A percentile compares a stretch with the other conserved stretches of the same genome.
phyloP scores from a whole-genome alignment of 179 eudicot species.

The Camellia oleifera region DNA sequence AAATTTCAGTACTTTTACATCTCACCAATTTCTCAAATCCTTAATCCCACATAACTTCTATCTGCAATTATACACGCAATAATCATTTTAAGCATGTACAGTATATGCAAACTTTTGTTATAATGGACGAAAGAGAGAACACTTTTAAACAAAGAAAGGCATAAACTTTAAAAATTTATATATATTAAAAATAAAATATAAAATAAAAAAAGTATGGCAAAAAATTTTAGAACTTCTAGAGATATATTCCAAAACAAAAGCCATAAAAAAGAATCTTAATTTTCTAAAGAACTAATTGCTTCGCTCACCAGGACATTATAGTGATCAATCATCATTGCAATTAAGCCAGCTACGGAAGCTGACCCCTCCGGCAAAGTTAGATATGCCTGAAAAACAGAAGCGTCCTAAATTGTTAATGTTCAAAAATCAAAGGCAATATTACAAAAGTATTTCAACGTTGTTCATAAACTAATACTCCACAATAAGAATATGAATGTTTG shows the following conservation, averaged over 20 bases:
- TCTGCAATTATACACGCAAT: too few relatives aligned
- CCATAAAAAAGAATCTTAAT: background rate
- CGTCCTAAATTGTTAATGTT: background rate
- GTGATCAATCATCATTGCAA: conserved; percentile 99
- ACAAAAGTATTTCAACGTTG: background rate
- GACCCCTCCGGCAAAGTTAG: conserved; percentile 97
- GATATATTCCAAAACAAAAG: background rate
- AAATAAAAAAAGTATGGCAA: too few relatives aligned
- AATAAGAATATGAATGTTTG: background rate
- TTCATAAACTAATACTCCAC: background rate
- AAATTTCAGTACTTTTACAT: too few relatives aligned
- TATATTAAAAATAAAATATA: too few relatives aligned
- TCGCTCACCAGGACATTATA: conserved; percentile 74
- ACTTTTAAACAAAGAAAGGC: too few relatives aligned
- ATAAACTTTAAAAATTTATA: too few relatives aligned
- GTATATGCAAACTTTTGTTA: too few relatives aligned
- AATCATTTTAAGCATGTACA: too few relatives aligned
- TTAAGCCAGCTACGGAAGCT: conserved; percentile 90
- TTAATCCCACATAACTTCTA: too few relatives aligned
- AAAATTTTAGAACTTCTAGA: too few relatives aligned
- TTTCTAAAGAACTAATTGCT: background rate
- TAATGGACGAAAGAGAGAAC: too few relatives aligned
- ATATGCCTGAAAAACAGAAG: conserved; percentile 66
- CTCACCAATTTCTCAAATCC: too few relatives aligned
- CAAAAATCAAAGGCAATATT: background rate